A percentile compares a stretch with the other conserved stretches of the same genome.
phyloP scores from a whole-genome alignment of 1,139 yeast species.

The Candida tropicalis region DNA sequence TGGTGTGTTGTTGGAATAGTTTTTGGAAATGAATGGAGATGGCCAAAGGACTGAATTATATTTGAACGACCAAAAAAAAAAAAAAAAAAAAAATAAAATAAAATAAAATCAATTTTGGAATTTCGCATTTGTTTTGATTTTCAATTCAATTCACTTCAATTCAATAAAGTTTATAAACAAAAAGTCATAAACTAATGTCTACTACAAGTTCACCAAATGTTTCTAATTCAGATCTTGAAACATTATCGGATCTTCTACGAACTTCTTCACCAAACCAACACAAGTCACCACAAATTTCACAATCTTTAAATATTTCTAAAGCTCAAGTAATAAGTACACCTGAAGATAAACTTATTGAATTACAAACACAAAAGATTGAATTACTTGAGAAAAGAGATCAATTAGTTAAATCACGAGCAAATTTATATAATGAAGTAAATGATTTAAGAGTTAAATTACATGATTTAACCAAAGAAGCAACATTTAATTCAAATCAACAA shows the following conservation, averaged over 20 bases:
- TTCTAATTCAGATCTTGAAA: conserved; percentile 8
- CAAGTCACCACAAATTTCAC: not conserved
- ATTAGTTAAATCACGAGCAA: conserved; percentile 24
- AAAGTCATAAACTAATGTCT: too few relatives aligned
- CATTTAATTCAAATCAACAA: conserved; percentile 18
- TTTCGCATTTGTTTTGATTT: conserved; percentile 8
- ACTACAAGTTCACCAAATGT: conserved; percentile 4
- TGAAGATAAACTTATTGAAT: conserved; percentile 15
- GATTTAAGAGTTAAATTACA: conserved; percentile 22
- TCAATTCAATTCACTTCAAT: too few relatives aligned
- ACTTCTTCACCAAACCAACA: conserved; percentile 11
- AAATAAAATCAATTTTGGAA: not conserved
- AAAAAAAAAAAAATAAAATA: not conserved
- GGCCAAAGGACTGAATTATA: too few relatives aligned
- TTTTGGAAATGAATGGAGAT: not conserved
- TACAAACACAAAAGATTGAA: conserved; percentile 25
- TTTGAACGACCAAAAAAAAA: conserved; percentile 3
- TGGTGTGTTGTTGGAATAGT: conserved; percentile 17
- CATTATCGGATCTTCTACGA: conserved; percentile 11
- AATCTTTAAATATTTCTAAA: conserved; percentile 4
- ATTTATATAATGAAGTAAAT: conserved; percentile 23
- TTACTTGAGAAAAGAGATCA: conserved; percentile 23
- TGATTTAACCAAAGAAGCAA: conserved; percentile 20
- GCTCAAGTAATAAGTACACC: conserved; percentile 3
- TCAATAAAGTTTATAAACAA: too few relatives aligned